Evolutionary conservation across 805 yeast genomes (phyloP).

Genomic region (Schizosaccharomyces pombe): DNA sequence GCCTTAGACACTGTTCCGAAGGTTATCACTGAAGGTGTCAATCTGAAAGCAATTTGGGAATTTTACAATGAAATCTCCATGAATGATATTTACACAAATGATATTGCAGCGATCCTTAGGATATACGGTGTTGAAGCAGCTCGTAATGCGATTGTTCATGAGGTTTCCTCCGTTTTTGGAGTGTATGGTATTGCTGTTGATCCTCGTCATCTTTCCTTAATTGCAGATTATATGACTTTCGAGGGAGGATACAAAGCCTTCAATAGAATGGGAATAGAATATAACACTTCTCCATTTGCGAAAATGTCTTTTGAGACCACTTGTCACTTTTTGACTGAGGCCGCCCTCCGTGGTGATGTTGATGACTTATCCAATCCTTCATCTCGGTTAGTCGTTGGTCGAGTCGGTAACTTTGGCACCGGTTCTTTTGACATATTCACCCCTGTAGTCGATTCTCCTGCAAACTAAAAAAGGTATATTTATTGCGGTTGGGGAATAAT

Average conservation of each 20-base stretch:
- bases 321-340: constrained; percentile 87
- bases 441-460: constrained; percentile 3
- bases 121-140: constrained; percentile 99
- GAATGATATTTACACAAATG: constrained; percentile 75
- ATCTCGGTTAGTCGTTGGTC: constrained; percentile 81
- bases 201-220: constrained; percentile 78
- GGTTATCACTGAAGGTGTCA: constrained; percentile 91
- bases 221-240: constrained; percentile 98
- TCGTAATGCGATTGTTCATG: constrained; percentile 86
- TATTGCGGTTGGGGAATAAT: no score
- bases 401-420: constrained; percentile 76
- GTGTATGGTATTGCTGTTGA: constrained; percentile 89
- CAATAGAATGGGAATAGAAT: constrained; percentile 94
- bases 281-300: constrained; percentile 85
- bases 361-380: constrained; percentile 82
- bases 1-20: constrained; percentile 10
- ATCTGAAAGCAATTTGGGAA: constrained; percentile 94
- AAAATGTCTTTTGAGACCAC: constrained; percentile 98
- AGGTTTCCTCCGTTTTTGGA: constrained; percentile 83
- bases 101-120: constrained; percentile 65
- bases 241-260: constrained; percentile 93
- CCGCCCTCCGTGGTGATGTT: constrained; percentile 74
- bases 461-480: constrained; percentile 4
- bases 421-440: constrained; percentile 63
- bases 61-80: constrained; percentile 83